Conservation (phyloP, 2,329 filamentous ascomycete species). For the Claviceps humidiphila region DNA sequence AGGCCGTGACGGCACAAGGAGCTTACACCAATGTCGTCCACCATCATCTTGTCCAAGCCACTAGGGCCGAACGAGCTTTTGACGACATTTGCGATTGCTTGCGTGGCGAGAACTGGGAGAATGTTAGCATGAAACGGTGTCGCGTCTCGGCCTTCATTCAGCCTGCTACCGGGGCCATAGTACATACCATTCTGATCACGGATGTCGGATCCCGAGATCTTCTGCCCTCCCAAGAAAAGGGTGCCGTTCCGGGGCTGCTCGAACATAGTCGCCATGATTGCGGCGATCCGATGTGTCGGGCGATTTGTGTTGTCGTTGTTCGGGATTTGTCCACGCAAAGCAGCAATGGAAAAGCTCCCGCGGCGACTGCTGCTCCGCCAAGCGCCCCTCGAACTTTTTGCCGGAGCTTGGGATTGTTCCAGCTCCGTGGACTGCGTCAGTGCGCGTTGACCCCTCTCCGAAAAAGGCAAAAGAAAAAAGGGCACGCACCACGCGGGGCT, state of each 20-base stretch:
- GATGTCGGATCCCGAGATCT: slow-evolving; percentile 94
- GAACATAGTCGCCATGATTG: slow-evolving; percentile 81
- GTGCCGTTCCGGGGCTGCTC: slow-evolving; percentile 92
- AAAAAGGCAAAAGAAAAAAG: slow-evolving; percentile 3
- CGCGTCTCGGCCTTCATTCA: not conserved
- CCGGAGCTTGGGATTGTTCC: slow-evolving; percentile 16
- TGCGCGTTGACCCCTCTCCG: slow-evolving; percentile 8
- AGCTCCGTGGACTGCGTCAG: slow-evolving; percentile 8
- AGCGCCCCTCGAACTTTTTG: slow-evolving; percentile 16
- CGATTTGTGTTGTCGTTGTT: slow-evolving; percentile 1
- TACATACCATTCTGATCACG: slow-evolving; percentile 79
- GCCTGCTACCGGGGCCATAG: slow-evolving; percentile 10
- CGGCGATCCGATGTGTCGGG: slow-evolving; percentile 11
- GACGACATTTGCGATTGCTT: slow-evolving; percentile 96
- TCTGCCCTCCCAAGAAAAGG: slow-evolving; percentile 90
- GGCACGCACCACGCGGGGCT: slow-evolving; percentile 8
- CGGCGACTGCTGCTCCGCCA: slow-evolving; percentile 5
- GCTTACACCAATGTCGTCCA: slow-evolving; percentile 90
- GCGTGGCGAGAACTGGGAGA: slow-evolving; percentile 68
- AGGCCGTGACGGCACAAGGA: not conserved
- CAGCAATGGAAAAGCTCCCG: not conserved
- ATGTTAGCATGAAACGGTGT: slow-evolving; percentile 4
- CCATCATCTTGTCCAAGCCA: slow-evolving; percentile 99
- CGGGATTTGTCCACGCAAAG: not conserved
- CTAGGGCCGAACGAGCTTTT: slow-evolving; percentile 97